Evolutionary conservation across 371 early-diverging fungal species (phyloP), one percentile per base, ranked within the genome.

Genomic region (Saksenaea vasiformis): DNA sequence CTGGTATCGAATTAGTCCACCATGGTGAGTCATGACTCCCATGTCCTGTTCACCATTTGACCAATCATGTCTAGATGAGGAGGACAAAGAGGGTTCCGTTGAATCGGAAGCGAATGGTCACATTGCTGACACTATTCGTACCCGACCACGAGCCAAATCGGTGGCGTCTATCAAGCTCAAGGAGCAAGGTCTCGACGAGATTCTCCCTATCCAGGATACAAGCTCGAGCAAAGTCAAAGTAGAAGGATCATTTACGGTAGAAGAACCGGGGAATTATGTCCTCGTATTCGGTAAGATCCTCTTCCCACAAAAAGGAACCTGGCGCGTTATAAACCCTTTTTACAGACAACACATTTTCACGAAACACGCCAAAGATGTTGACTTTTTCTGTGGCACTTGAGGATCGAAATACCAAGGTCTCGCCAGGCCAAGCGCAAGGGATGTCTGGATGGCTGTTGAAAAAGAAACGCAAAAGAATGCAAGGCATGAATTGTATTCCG

Each of bases 301-400:
- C 2, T 8, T 38, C 35, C 31, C 9, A 17, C 24, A 31, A 28
- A n/a, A n/a, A n/a, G n/a, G n/a, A n/a, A n/a, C n/a, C n/a, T n/a
- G n/a, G n/a, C n/a, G n/a, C n/a, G n/a, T n/a, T n/a, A n/a, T n/a
- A n/a, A n/a, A n/a, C n/a, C n/a, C n/a, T n/a, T n/a, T n/a, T n/a
- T n/a, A 47, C 17, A 47, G 95, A 95, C 75, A 96, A 96, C 66
- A 87, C 93, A 13, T 94, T 91, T 73, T 95, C 96, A 1, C 87
- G 90, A 54, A 92, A 91, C 68, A 96, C 94, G n/a, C 89, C 95
- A n/a, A 96, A 96, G 78, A 81, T 87, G 15, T 75, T 96, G 47
- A 89, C 92, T 14, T 94, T 95, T 60, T 91, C 91, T 64, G 96
- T 96, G 10, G 43, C 67, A 22, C 31, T 31, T 7, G 31, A 31